Percentiles rank a stretch among this genome's conserved stretches.
These are phyloP conservation scores for Scedosporium aurantiacum DNA, from an alignment of 2,329 filamentous ascomycete species.

Conservation along the genomic window DNA sequence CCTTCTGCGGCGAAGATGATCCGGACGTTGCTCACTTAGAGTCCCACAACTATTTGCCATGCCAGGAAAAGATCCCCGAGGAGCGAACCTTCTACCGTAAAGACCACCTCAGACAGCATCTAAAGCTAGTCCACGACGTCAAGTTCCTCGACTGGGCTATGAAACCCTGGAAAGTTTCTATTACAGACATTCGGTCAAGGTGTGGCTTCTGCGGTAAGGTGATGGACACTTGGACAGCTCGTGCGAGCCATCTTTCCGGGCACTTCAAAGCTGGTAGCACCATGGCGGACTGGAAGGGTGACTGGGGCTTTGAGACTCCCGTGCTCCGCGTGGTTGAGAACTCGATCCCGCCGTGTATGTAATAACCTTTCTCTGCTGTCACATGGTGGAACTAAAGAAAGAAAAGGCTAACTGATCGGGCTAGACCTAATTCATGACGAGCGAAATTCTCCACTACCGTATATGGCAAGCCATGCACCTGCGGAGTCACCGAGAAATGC, in stretches of 20 bases:
- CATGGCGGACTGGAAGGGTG: constrained; percentile 61
- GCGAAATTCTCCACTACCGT: constrained; percentile 44
- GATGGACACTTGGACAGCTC: constrained; percentile 49
- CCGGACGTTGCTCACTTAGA: constrained; percentile 46
- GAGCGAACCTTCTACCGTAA: constrained; percentile 58
- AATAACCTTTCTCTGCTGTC: constrained; percentile 23
- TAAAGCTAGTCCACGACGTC: constrained; percentile 49
- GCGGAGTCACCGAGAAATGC: constrained; percentile 40
- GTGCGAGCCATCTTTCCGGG: constrained; percentile 52
- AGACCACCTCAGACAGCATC: constrained; percentile 54
- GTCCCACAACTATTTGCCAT: constrained; percentile 49
- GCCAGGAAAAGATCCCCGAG: constrained; percentile 50
- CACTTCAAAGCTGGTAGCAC: constrained; percentile 56
- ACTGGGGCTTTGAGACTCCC: constrained; percentile 54
- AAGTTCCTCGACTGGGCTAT: constrained; percentile 55
- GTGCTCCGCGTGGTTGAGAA: constrained; percentile 55
- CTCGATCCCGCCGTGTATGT: constrained; percentile 53
- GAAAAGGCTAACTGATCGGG: constrained; percentile 19
- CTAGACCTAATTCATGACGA: constrained; percentile 55
- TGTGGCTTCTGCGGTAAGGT: constrained; percentile 56
- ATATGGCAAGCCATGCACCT: constrained; percentile 31
- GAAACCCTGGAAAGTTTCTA: constrained; percentile 50
- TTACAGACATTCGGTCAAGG: constrained; percentile 49
- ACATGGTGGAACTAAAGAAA: constrained; percentile 24
- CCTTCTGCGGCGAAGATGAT: constrained; percentile 47